Evolutionary conservation across 371 early-diverging fungal genomes (phyloP), one percentile per base, ranked within the genome.

Genomic region (Mucor plumbeus): DNA sequence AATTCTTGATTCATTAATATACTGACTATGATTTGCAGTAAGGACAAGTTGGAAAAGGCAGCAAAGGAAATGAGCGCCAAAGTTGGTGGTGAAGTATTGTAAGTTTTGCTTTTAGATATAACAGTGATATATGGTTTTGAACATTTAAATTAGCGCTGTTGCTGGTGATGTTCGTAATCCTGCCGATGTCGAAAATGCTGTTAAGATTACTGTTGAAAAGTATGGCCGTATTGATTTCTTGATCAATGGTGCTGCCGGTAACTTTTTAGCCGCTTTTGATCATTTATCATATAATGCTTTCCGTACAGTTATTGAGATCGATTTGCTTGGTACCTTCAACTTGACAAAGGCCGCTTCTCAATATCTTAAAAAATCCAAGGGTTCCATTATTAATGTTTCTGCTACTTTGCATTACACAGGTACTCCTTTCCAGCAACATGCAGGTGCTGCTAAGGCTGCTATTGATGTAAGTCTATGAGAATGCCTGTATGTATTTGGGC

Each of bases 211-310:
- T 14, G 70, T 86, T 11, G 91, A 89, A 34, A 79, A 79, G 59
- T 92, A 81, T 64, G 93, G 93, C 7, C 78, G 84, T n/a, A 86
- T 94, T 57, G 94, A 94, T 77, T 80, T 60, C 60, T 73, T 84
- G 61, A 85, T 85, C 69, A 79, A 79, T 53, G 85, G 85, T 55
- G 91, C 90, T 31, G 93, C 94, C 14, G 94, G 94, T 48, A 94
- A 94, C 76, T 94, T 94, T 70, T 78, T 94, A 61, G 82, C 90
- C 13, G 79, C 91, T 39, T 86, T 86, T 54, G 85, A 88, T 47
- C 69, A 85, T 41, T 79, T 94, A 11, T 89, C 89, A 3, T 85
- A 88, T 70, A 90, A 91, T 67, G 94, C 91, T 35, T 94, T 93
- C 85, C 81, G 84, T n/a, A 82, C 87, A 38, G 85, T 85, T 36